These are phyloP conservation scores for Fusarium luffae DNA, from an alignment of 2,329 filamentous ascomycete species.

Conservation along the genomic window DNA sequence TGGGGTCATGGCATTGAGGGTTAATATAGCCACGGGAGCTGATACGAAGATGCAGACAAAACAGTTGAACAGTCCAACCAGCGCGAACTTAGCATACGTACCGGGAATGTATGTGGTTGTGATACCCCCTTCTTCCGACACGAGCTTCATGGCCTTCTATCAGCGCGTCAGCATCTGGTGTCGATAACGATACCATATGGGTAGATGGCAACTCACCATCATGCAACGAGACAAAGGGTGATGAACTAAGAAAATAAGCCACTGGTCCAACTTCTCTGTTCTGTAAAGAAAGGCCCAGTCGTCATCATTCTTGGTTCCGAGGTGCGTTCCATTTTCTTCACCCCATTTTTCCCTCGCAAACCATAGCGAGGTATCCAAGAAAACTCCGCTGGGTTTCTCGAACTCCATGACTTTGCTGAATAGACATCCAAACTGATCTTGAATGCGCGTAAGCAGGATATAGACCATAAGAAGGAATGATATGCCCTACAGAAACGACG, in stretches of 20 bases:
- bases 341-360: conserved; percentile 1
- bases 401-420: conserved; percentile 10
- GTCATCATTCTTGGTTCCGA: neutral
- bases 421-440: conserved; percentile 13
- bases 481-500: conserved; percentile 11
- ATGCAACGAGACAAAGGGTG: neutral
- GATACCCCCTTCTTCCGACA: neutral
- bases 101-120: neutral
- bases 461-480: neutral
- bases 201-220: neutral
- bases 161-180: neutral
- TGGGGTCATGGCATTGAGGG: conserved; percentile 6
- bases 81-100: neutral
- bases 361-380: neutral
- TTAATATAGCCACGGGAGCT: conserved; percentile 17
- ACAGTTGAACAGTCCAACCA: conserved; percentile 13
- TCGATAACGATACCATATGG: neutral
- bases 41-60: conserved; percentile 10
- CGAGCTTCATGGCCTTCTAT: neutral
- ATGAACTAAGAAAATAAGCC: neutral
- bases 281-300: conserved; percentile 10
- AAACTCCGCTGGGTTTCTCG: conserved; percentile 1
- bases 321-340: conserved; percentile 7
- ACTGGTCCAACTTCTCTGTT: conserved; percentile 7
- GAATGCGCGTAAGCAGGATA: neutral